Base-by-base conservation (phyloP, 148 eudicot species). In the Euryodendron excelsum region DNA sequence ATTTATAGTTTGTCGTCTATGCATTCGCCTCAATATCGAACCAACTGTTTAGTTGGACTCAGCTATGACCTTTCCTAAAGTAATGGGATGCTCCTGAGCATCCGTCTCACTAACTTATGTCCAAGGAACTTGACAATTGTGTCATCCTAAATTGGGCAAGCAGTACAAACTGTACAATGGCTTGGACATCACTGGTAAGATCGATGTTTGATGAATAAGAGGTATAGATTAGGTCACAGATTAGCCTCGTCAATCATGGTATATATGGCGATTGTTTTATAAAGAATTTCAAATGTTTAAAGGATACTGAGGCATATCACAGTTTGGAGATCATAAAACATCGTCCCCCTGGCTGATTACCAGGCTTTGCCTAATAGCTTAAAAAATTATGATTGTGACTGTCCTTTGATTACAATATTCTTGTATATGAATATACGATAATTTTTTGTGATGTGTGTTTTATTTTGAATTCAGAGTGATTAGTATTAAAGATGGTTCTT, bases 401-500 rank as follows among this genome's bases (percentile, higher is more conserved):
- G 1, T 13, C 13, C 31, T 59, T 59, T 59, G 30, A 23, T 59
- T 4, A 17, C 5, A 1, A 17, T 10, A 63, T n/a, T 30, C 37
- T 63, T 30, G 5, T 71, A 20, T 14, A 52, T 31, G 41, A 17
- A 18, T 25, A 72, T 3, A 47, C 17, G 20, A 4, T 50, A 3
- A 41, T 14, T 31, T 41, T 9, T 18, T 20, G 37, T 28, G 1
- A 45, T 3, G n/a, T 36, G 41, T 21, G 15, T 14, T 0, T 17
- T 39, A 27, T 48, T 60, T 60, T 69, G 44, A 36, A 69, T 5
- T 58, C 23, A n/a, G 52, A 41, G 39, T 45, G 31, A 23, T 50
- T 14, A 4, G 15, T 58, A 56, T 55, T 50, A 31, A 73, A 27
- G 64, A 73, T 76, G 69, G 13, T 67, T 69, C 41, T 63, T 58